Conservation (phyloP, 148 eudicot genomes). For the Beta vulgaris region DNA sequence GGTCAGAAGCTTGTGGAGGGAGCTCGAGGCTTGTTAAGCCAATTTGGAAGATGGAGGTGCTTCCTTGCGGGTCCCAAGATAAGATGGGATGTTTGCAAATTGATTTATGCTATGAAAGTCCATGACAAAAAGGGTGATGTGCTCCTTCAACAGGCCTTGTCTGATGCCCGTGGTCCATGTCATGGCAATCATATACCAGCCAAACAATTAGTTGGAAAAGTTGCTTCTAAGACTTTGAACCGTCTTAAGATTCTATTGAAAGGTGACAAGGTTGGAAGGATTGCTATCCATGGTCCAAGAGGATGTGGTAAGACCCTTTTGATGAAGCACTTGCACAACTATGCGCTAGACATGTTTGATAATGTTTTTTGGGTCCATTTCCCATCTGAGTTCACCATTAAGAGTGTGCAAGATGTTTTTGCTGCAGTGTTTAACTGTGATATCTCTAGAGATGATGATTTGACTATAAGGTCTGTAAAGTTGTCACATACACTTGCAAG, state of each 20-base stretch:
- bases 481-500: not conserved
- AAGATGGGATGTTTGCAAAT: not conserved
- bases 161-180: not conserved
- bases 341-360: conserved; percentile 8
- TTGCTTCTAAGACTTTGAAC: not conserved
- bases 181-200: conserved; percentile 1
- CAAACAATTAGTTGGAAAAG: conserved; percentile 4
- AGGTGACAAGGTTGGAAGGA: conserved; percentile 3
- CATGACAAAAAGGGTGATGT: no score
- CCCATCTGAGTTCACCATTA: conserved; percentile 6
- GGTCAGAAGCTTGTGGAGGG: not conserved
- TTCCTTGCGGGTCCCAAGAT: not conserved
- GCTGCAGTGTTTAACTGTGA: conserved; percentile 14
- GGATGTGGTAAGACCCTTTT: conserved; percentile 16
- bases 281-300: conserved; percentile 13
- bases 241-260: conserved; percentile 14
- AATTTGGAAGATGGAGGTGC: not conserved
- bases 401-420: conserved; percentile 17
- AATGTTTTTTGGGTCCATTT: conserved; percentile 19
- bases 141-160: not conserved
- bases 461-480: not conserved
- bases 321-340: conserved; percentile 24
- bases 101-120: not conserved
- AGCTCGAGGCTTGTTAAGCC: not conserved
- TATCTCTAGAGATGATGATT: conserved; percentile 1